phyloP scores from a whole-genome alignment of 208 protist species.

The Crithidia sp. region DNA sequence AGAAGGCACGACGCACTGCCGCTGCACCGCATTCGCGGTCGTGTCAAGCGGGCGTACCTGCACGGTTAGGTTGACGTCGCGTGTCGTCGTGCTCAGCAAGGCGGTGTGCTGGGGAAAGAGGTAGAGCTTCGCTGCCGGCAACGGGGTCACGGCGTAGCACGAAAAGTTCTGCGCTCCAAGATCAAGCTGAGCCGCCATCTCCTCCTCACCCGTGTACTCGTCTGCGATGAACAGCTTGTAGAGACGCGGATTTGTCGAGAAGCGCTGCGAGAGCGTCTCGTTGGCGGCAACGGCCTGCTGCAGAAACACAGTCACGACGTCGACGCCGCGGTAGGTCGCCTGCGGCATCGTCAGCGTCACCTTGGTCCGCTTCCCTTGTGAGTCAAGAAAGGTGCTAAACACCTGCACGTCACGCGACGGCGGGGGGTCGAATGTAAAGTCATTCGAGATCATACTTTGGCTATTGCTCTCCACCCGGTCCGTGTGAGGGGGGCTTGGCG shows the following conservation, averaged over 20 bases:
- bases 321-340: conserved; percentile 64
- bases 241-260: conserved; percentile 72
- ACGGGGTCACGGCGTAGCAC: conserved; percentile 79
- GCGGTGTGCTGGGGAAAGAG: conserved; percentile 74
- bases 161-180: conserved; percentile 67
- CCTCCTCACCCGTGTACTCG: conserved; percentile 86
- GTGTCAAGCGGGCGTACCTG: conserved; percentile 63
- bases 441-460: conserved; percentile 22
- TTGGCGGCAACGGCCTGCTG: conserved; percentile 65
- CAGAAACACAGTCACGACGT: conserved; percentile 81
- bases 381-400: conserved; percentile 77
- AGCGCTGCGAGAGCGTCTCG: conserved; percentile 58
- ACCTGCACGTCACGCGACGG: conserved; percentile 62
- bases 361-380: conserved; percentile 56
- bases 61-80: conserved; percentile 81
- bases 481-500: background rate
- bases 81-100: conserved; percentile 58
- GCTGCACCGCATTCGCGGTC: conserved; percentile 58
- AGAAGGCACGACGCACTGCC: conserved; percentile 70
- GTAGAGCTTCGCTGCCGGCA: conserved; percentile 75
- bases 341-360: conserved; percentile 62
- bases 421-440: conserved; percentile 21
- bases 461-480: conserved; percentile 23
- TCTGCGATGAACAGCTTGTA: conserved; percentile 92
- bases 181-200: conserved; percentile 84